Conservation (phyloP, 2,329 filamentous ascomycete species). For the Helotiales sp. region DNA sequence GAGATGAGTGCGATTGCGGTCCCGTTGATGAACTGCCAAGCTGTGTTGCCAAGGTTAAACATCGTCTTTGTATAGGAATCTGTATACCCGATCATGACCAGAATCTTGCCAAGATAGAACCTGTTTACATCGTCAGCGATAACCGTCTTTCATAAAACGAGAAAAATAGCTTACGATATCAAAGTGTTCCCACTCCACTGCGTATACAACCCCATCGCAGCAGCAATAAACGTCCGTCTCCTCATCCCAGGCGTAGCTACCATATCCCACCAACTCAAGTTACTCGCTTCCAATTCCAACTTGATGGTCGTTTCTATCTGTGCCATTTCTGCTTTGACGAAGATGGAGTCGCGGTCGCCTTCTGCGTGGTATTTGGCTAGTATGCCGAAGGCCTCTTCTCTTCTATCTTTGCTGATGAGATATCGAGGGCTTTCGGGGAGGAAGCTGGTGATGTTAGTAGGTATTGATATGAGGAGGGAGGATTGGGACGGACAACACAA, state of each 20-base stretch:
- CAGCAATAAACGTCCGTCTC: constrained; percentile 47
- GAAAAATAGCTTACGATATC: constrained; percentile 31
- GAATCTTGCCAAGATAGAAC: constrained; percentile 48
- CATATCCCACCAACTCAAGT: constrained; percentile 54
- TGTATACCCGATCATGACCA: constrained; percentile 47
- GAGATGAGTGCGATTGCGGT: constrained; percentile 44
- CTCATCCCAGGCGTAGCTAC: constrained; percentile 51
- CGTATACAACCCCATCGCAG: constrained; percentile 52
- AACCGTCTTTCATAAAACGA: background rate
- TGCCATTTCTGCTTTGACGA: constrained; percentile 59
- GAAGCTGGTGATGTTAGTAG: constrained; percentile 31
- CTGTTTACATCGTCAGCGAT: background rate
- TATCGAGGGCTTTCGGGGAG: constrained; percentile 58
- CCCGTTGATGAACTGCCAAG: constrained; percentile 46
- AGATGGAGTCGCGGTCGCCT: constrained; percentile 48
- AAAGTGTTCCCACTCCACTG: constrained; percentile 52
- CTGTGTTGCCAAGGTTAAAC: constrained; percentile 27
- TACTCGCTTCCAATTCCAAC: constrained; percentile 53
- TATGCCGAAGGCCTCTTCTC: constrained; percentile 57
- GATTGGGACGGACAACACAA: constrained; percentile 17
- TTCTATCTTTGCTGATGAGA: constrained; percentile 55
- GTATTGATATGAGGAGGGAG: too few relatives aligned
- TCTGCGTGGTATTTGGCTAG: constrained; percentile 55
- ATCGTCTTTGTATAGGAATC: constrained; percentile 42
- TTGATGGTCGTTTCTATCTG: constrained; percentile 60